These are phyloP conservation scores for Heliocybe sulcata DNA, from an alignment of 1,284 basidiomycete species.

Conservation along the genomic window DNA sequence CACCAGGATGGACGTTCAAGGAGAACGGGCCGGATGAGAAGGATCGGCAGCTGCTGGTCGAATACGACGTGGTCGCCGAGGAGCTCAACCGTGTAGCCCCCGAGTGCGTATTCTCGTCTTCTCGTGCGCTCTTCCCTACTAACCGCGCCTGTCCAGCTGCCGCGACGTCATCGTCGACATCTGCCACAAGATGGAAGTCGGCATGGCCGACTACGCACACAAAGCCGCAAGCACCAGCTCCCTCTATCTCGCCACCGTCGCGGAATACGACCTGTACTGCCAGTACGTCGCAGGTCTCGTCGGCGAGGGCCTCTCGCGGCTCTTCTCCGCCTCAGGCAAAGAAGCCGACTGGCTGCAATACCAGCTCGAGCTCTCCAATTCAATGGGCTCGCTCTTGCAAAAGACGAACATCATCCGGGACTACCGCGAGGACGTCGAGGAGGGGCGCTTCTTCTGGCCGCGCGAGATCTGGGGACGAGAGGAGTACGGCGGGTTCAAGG, in stretches of 20 bases:
- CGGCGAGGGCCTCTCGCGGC: slow-evolving; percentile 89
- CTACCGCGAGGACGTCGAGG: slow-evolving; percentile 87
- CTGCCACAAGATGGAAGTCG: slow-evolving; percentile 80
- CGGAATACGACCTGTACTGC: slow-evolving; percentile 96
- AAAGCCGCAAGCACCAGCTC: slow-evolving; percentile 66
- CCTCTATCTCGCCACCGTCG: slow-evolving; percentile 66
- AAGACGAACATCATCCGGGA: slow-evolving; percentile 99
- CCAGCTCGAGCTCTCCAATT: slow-evolving; percentile 87
- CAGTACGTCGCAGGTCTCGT: slow-evolving; percentile 98
- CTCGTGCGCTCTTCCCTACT: slow-evolving; percentile 1
- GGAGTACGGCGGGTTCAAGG: slow-evolving; percentile 56
- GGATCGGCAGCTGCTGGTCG: slow-evolving; percentile 81
- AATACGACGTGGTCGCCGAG: slow-evolving; percentile 80
- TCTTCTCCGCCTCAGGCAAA: slow-evolving; percentile 86
- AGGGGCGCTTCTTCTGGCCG: slow-evolving; percentile 93
- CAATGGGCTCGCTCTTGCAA: slow-evolving; percentile 95
- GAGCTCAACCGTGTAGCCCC: slow-evolving; percentile 72
- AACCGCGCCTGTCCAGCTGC: slow-evolving; percentile 42
- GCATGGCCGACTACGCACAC: slow-evolving; percentile 95
- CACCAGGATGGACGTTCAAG: slow-evolving; percentile 85
- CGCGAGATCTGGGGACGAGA: slow-evolving; percentile 77
- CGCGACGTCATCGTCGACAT: slow-evolving; percentile 82
- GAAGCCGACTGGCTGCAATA: slow-evolving; percentile 73
- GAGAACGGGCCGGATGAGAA: slow-evolving; percentile 86
- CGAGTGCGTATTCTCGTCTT: slow-evolving; percentile 36